Conservation (phyloP, 1,284 basidiomycete species). For the Ustilago trichophora region DNA sequence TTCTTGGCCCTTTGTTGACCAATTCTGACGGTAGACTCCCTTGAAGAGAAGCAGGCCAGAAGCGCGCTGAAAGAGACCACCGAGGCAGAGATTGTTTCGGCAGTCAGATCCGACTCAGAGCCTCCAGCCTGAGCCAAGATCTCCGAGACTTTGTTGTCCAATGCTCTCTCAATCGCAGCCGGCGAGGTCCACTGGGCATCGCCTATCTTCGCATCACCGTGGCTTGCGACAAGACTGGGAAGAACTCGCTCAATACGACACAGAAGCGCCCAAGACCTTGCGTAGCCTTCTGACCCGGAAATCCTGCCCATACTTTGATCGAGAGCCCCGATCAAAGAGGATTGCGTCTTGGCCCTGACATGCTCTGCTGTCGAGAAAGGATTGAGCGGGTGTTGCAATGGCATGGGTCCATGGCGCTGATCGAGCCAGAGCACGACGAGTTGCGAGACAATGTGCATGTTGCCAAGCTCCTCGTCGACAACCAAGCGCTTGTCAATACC, state of each 20-base stretch:
- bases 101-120: too few species aligned
- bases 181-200: not conserved
- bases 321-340: conserved; percentile 10
- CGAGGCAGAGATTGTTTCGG: conserved; percentile 2
- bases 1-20: not conserved
- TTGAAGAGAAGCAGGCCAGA: conserved; percentile 5
- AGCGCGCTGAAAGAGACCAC: conserved; percentile 11
- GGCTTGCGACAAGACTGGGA: conserved; percentile 3
- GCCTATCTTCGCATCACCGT: not conserved
- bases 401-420: conserved; percentile 1
- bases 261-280: not conserved
- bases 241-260: conserved; percentile 6
- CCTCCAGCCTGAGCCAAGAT: too few species aligned
- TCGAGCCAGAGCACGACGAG: conserved; percentile 30
- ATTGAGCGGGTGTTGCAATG: not conserved
- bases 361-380: not conserved
- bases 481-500: conserved; percentile 15
- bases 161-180: too few species aligned
- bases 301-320: conserved; percentile 23
- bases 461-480: conserved; percentile 15
- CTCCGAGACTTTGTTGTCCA: too few species aligned
- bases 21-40: not conserved
- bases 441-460: conserved; percentile 23
- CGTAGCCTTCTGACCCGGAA: not conserved
- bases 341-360: not conserved